These are phyloP conservation scores for Aspergillus latus DNA, from an alignment of 2,329 filamentous ascomycete species.

Conservation along the genomic window DNA sequence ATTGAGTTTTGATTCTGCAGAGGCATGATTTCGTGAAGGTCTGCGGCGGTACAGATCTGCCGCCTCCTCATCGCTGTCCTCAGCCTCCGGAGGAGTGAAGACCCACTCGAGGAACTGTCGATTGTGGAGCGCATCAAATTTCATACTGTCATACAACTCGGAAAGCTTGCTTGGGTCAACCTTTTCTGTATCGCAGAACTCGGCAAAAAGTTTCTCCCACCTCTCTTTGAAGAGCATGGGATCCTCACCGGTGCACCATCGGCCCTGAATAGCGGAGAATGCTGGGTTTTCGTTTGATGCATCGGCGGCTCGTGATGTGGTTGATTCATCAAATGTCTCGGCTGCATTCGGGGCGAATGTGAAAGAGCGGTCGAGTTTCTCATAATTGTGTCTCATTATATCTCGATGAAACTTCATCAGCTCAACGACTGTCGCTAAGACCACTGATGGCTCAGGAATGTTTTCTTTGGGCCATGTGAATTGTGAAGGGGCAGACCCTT, in stretches of 20 bases:
- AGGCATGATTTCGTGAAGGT: conserved; percentile 21
- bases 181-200: conserved; percentile 96
- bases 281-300: conserved; percentile 47
- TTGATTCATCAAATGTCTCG: neutral
- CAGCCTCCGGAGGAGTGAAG: conserved; percentile 79
- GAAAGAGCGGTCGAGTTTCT: conserved; percentile 65
- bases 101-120: conserved; percentile 96
- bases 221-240: conserved; percentile 91
- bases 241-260: conserved; percentile 97
- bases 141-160: conserved; percentile 99
- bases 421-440: conserved; percentile 87
- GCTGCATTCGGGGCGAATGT: neutral
- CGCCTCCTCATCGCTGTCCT: conserved; percentile 68
- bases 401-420: conserved; percentile 96
- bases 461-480: conserved; percentile 96
- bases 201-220: conserved; percentile 96
- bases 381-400: conserved; percentile 94
- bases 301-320: conserved; percentile 19
- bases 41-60: conserved; percentile 31
- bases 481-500: conserved; percentile 90
- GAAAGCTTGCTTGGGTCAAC: conserved; percentile 98
- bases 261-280: conserved; percentile 72
- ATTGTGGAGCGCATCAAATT: conserved; percentile 97
- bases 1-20: conserved; percentile 21
- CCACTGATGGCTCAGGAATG: conserved; percentile 89